Evolutionary conservation across 208 protist genomes (phyloP).

Genomic region (Naegleria lovaniensis): DNA sequence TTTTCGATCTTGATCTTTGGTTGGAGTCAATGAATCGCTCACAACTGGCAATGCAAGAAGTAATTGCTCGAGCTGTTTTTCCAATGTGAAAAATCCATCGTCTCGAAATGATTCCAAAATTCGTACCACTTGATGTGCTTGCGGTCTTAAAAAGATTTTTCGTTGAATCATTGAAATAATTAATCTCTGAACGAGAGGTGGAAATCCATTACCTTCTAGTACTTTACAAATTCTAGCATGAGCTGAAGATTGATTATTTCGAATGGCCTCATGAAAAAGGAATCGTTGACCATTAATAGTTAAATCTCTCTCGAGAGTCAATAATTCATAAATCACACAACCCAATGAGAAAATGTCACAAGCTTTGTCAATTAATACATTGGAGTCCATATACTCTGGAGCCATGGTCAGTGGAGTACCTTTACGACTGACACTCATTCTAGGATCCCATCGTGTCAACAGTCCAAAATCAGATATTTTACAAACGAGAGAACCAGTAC

Average conservation of each 20-base stretch:
- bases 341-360: background rate
- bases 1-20: background rate
- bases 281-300: background rate
- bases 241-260: background rate
- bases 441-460: background rate
- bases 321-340: background rate
- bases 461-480: background rate
- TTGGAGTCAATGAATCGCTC: background rate
- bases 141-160: background rate
- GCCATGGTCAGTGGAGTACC: background rate
- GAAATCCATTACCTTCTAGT: background rate
- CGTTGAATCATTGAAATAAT: background rate
- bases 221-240: background rate
- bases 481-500: background rate
- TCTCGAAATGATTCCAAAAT: constrained; percentile 9
- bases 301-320: background rate
- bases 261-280: background rate
- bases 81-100: background rate
- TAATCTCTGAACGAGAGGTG: background rate
- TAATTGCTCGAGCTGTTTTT: background rate
- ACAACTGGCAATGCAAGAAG: background rate
- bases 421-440: background rate
- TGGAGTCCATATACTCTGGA: background rate
- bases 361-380: background rate
- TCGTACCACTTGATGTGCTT: background rate